phyloP scores from a whole-genome alignment of 2,329 filamentous ascomycete genomes.

The Fusarium redolens region DNA sequence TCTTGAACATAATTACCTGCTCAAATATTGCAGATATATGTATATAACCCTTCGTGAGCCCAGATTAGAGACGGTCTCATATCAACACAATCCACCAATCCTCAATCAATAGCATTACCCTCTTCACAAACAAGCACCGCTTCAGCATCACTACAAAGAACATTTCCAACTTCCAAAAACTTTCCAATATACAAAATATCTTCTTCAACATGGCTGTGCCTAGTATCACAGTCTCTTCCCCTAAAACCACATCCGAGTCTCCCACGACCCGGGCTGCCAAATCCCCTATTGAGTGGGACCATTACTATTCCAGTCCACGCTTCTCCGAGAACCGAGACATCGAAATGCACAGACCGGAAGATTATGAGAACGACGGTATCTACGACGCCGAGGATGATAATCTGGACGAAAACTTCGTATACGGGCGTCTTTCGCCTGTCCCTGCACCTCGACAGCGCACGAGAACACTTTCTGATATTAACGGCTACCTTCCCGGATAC shows the following conservation, averaged over 20 bases:
- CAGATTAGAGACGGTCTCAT: background rate
- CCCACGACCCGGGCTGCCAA: background rate
- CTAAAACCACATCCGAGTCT: background rate
- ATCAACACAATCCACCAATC: background rate
- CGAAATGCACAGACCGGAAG: background rate
- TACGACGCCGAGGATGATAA: background rate
- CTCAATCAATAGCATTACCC: background rate
- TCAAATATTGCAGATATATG: too few relatives aligned
- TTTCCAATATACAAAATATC: too few relatives aligned
- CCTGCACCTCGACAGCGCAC: background rate
- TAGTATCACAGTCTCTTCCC: background rate
- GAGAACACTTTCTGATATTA: background rate
- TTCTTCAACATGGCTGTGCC: background rate
- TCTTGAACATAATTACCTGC: too few relatives aligned
- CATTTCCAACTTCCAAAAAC: background rate
- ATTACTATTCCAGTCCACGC: background rate
- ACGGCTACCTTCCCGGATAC: background rate
- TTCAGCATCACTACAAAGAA: background rate
- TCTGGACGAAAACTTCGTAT: background rate
- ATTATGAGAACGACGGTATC: rapidly evolving
- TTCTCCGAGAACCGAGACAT: background rate
- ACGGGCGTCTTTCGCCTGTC: background rate
- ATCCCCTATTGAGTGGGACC: background rate
- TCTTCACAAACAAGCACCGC: background rate
- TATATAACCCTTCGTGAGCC: background rate